These are phyloP conservation scores for Termitomyces sp. DNA, from an alignment of 768 basidiomycete species.

Conservation along the genomic window DNA sequence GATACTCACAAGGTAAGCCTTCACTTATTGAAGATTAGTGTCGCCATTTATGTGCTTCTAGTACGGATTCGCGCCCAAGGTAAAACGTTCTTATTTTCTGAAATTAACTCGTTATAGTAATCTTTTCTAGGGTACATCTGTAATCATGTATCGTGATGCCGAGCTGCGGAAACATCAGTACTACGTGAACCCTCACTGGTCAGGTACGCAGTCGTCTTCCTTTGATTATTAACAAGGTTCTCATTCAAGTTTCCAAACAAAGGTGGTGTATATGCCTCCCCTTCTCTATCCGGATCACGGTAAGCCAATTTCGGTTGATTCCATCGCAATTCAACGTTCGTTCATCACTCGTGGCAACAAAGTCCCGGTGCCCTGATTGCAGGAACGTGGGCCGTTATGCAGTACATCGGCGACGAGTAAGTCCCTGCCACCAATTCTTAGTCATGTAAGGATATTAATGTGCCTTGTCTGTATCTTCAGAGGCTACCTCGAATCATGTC, in stretches of 20 bases:
- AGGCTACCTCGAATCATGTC: conserved; percentile 86
- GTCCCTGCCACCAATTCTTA: conserved; percentile 19
- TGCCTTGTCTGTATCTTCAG: conserved; percentile 28
- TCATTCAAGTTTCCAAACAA: not conserved
- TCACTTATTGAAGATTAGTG: not conserved
- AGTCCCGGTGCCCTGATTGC: conserved; percentile 89
- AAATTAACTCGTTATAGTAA: not conserved
- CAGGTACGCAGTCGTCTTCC: conserved; percentile 36
- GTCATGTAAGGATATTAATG: not conserved
- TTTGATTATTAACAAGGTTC: not conserved
- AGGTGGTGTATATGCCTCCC: conserved; percentile 90
- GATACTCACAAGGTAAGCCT: conserved; percentile 84
- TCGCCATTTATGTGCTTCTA: conserved; percentile 22
- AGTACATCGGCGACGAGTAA: conserved; percentile 84
- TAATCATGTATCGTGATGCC: conserved; percentile 88
- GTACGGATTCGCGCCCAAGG: conserved; percentile 96
- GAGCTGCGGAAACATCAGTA: conserved; percentile 80
- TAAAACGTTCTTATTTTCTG: conserved; percentile 19
- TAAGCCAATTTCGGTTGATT: conserved; percentile 25
- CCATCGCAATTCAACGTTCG: not conserved
- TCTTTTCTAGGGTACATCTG: conserved; percentile 68
- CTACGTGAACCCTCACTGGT: conserved; percentile 79
- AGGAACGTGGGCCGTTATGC: conserved; percentile 95
- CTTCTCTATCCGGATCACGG: conserved; percentile 88
- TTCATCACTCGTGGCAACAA: conserved; percentile 19